Conservation (phyloP, 1,139 yeast species). For the Hyphopichia fennica region DNA sequence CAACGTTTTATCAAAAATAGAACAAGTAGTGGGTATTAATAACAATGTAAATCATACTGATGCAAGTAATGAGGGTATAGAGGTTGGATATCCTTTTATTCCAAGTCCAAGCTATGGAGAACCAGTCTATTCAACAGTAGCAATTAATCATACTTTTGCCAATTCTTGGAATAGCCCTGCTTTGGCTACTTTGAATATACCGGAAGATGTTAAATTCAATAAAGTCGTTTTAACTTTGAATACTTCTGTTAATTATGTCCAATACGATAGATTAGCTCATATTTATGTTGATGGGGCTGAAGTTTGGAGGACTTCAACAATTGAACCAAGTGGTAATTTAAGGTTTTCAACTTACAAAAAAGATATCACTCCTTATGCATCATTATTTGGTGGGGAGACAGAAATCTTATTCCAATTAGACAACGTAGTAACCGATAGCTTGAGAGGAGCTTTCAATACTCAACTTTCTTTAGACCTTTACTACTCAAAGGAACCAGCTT, state of each 20-base stretch:
- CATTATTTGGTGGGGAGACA: slow-evolving; percentile 37
- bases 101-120: slow-evolving; percentile 31
- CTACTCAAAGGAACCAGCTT: slow-evolving; percentile 15
- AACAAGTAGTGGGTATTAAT: background rate
- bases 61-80: slow-evolving; percentile 3
- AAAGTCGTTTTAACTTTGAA: slow-evolving; percentile 53
- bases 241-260: slow-evolving; percentile 55
- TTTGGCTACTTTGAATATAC: slow-evolving; percentile 37
- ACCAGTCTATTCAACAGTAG: slow-evolving; percentile 39
- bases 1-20: background rate
- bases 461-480: slow-evolving; percentile 49
- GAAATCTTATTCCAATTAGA: slow-evolving; percentile 49
- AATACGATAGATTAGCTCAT: slow-evolving; percentile 67
- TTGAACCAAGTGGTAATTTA: slow-evolving; percentile 52
- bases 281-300: slow-evolving; percentile 57
- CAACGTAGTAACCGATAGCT: slow-evolving; percentile 50
- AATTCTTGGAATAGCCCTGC: slow-evolving; percentile 62
- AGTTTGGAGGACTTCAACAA: slow-evolving; percentile 72
- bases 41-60: background rate
- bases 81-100: slow-evolving; percentile 7
- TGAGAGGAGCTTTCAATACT: slow-evolving; percentile 56
- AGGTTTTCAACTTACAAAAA: slow-evolving; percentile 41
- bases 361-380: slow-evolving; percentile 54
- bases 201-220: slow-evolving; percentile 35
- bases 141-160: slow-evolving; percentile 52